Percentiles rank a stretch among this genome's conserved stretches.
Conservation (phyloP, 352 stramenopile genomes). For the Phytophthora aleatoria region DNA sequence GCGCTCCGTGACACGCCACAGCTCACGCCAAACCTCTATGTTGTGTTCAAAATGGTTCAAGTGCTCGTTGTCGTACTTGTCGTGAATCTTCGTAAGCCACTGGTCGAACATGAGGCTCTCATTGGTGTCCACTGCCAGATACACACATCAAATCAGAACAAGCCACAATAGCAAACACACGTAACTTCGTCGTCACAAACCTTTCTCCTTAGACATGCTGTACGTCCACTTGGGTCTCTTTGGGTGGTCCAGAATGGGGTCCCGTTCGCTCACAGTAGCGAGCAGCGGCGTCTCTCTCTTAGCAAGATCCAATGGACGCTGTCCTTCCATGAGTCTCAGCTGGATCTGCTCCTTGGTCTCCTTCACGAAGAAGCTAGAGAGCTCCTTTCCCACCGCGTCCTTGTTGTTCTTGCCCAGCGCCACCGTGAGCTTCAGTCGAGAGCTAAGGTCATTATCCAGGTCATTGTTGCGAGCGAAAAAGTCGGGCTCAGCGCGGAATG, state of each 20-base stretch:
- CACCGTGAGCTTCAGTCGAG: constrained; percentile 78
- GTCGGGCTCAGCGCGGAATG: constrained; percentile 55
- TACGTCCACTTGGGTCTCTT: constrained; percentile 77
- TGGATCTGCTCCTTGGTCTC: constrained; percentile 90
- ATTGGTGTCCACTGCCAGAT: constrained; percentile 65
- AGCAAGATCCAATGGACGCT: constrained; percentile 61
- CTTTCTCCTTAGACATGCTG: constrained; percentile 84
- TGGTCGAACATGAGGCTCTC: constrained; percentile 87
- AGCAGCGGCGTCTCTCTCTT: constrained; percentile 63
- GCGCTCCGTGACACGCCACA: constrained; percentile 88
- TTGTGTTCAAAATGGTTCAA: constrained; percentile 90
- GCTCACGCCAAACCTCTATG: constrained; percentile 83
- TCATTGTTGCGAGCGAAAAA: constrained; percentile 77
- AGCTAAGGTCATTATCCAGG: constrained; percentile 65
- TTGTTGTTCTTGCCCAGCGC: constrained; percentile 86
- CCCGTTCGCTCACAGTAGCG: constrained; percentile 59
- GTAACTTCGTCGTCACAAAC: constrained; percentile 26
- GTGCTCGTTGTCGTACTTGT: constrained; percentile 82
- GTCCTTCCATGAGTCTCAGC: constrained; percentile 82
- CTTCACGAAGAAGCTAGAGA: constrained; percentile 88
- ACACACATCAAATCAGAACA: constrained; percentile 1
- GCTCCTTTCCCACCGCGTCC: constrained; percentile 78
- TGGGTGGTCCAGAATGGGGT: constrained; percentile 76
- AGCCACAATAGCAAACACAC: not conserved
- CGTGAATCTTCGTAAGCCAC: constrained; percentile 86